Evolutionary conservation across 371 early-diverging fungal genomes (phyloP), one percentile per base, ranked within the genome.

Genomic region (Mortierella sp.): DNA sequence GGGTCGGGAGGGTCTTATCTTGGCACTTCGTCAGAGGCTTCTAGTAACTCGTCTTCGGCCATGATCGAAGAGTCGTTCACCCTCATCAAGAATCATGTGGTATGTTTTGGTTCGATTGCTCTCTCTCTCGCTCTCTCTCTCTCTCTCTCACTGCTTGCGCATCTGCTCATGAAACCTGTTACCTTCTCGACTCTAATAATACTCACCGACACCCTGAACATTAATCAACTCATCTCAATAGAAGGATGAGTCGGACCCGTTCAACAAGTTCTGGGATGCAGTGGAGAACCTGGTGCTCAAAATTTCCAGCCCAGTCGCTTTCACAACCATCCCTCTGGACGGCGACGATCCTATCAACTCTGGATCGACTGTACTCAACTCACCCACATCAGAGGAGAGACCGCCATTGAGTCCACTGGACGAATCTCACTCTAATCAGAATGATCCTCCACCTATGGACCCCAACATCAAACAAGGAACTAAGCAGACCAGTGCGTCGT

Each of bases 251-350:
- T 79, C 91, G 9, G 96, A 94, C 85, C 96, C 95, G 14, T 95
- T 96, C 84, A 93, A 94, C 83, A 93, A 91, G 76, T 94, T 96
- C 70, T 95, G 94, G 93, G 92, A 93, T 13, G 93, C 90, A 2
- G 93, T 96, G 10, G 94, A 94, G 71, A 90, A 89, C 34, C 77
- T 96, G 69, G 91, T 96, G 8, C 89, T 92, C 41, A 93, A 93
- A 66, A 87, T 93, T 22, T 92, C 94, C 0, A 91, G 90, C 47
- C 94, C 96, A 7, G 92, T 94, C 1, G 94, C 94, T 19, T 94
- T 95, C 77, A 89, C 95, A 14, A 89, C 93, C 0, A 91, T 92
- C 2, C 94, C 94, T 5, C 77, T 94, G 40, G 87, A 91, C 40
- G 89, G 87, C 44, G 85, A 90, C 40, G 91, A 91, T 24, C 79